Conservation (phyloP, 1,284 basidiomycete genomes). For the Ceratobasidium theobromae region DNA sequence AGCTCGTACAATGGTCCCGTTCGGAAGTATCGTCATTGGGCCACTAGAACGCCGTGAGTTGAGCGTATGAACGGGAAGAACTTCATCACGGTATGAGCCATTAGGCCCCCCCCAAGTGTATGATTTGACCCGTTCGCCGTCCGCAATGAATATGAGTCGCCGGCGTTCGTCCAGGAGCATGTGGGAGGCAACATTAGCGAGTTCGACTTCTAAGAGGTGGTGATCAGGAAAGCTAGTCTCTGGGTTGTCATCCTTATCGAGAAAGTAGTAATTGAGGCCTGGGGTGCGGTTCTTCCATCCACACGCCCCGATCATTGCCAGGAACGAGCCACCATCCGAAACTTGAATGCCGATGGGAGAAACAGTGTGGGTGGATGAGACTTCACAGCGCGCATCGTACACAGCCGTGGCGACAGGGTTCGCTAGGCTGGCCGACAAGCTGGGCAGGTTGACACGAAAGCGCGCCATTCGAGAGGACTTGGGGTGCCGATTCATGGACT, state of each 20-base stretch:
- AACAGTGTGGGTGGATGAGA: not conserved
- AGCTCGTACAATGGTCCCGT: conserved; percentile 15
- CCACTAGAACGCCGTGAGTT: not conserved
- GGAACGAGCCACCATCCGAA: not conserved
- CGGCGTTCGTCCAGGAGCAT: not conserved
- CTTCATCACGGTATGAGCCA: not conserved
- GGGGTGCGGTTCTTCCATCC: not conserved
- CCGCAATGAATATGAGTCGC: conserved; percentile 1
- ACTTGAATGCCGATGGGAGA: not conserved
- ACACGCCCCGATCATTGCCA: not conserved
- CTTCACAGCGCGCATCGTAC: not conserved
- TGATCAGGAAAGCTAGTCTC: not conserved
- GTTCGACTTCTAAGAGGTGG: not conserved
- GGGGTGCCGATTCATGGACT: not conserved
- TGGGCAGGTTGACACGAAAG: not conserved
- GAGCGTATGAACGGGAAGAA: conserved; percentile 18
- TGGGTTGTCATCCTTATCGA: not conserved
- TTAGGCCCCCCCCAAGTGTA: not conserved
- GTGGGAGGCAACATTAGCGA: not conserved
- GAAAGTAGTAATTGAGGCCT: not conserved
- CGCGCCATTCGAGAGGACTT: not conserved
- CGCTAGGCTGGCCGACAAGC: not conserved
- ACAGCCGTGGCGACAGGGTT: not conserved
- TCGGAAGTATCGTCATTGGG: not conserved
- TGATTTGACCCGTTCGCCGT: conserved; percentile 8